Evolutionary conservation across 2,329 filamentous ascomycete genomes (phyloP).

Genomic region (Colletotrichum tabaci): DNA sequence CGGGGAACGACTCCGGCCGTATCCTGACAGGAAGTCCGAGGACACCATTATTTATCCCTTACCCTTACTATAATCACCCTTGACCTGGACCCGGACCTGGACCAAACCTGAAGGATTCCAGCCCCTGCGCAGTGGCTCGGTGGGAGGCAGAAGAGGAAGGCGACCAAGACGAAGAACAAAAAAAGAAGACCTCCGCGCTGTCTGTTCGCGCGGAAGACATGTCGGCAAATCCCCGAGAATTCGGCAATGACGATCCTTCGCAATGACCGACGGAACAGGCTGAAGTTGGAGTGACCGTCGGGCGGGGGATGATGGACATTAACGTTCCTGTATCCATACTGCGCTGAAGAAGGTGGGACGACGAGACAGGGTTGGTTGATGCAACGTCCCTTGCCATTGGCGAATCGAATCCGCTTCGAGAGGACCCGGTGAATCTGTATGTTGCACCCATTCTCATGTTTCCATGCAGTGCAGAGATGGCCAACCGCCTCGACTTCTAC

Average conservation of each 20-base stretch:
- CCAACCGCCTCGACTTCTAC: neutral
- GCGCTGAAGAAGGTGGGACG: slow-evolving; percentile 3
- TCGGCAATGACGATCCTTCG: too few relatives aligned
- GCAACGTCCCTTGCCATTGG: slow-evolving; percentile 10
- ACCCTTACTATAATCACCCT: neutral
- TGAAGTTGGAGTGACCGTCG: neutral
- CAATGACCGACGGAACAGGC: neutral
- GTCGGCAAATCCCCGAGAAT: too few relatives aligned
- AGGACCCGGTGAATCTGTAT: neutral
- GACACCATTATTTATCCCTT: too few relatives aligned
- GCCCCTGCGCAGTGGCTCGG: too few relatives aligned
- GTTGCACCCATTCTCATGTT: neutral
- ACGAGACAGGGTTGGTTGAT: neutral
- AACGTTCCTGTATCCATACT: too few relatives aligned
- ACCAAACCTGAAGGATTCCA: too few relatives aligned
- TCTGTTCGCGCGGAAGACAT: too few relatives aligned
- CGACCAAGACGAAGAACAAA: too few relatives aligned
- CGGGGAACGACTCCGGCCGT: slow-evolving; percentile 9
- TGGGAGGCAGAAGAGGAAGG: too few relatives aligned
- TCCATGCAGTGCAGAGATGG: too few relatives aligned
- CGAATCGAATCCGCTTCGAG: slow-evolving; percentile 24
- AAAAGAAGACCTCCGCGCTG: too few relatives aligned
- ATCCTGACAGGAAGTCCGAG: neutral
- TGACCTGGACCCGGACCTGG: neutral
- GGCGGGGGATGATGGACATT: neutral